A percentile compares a stretch with the other conserved stretches of the same genome.
Conservation (phyloP, 768 basidiomycete genomes). For the Pholiota molesta region DNA sequence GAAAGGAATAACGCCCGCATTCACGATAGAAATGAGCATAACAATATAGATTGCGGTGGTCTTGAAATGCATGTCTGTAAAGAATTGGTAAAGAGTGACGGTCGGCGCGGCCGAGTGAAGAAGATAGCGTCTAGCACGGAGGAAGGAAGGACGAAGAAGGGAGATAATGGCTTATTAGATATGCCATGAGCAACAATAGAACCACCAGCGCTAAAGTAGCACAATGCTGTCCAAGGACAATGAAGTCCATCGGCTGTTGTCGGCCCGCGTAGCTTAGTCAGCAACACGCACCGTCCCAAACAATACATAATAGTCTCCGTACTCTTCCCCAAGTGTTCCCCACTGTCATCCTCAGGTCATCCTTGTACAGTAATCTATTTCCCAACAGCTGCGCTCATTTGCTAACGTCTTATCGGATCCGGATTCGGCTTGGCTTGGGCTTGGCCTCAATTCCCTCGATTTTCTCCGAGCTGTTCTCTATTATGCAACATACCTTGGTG, state of each 20-base stretch:
- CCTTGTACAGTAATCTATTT: too few relatives aligned
- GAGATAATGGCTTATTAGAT: neutral
- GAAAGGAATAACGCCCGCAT: slow-evolving; percentile 25
- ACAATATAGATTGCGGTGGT: slow-evolving; percentile 11
- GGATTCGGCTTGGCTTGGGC: neutral
- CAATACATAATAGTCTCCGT: too few relatives aligned
- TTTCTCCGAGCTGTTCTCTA: neutral
- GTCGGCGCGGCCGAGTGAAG: slow-evolving; percentile 18
- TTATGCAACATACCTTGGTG: neutral
- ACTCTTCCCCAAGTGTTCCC: too few relatives aligned
- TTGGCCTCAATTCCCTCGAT: neutral
- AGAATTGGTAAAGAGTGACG: slow-evolving; percentile 17
- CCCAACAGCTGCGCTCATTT: too few relatives aligned
- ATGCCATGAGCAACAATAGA: neutral
- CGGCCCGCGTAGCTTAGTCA: neutral
- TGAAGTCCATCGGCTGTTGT: neutral
- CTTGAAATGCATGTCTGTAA: slow-evolving; percentile 20
- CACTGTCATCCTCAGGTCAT: too few relatives aligned
- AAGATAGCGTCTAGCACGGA: slow-evolving; percentile 1
- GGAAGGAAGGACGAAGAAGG: neutral
- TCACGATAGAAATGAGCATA: slow-evolving; percentile 22
- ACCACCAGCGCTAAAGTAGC: neutral
- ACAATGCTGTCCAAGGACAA: slow-evolving; percentile 6
- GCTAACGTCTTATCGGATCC: neutral
- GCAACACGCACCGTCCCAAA: neutral